Base-by-base conservation (phyloP, 139 green algal species). In the Edaphochlamys debaryana region DNA sequence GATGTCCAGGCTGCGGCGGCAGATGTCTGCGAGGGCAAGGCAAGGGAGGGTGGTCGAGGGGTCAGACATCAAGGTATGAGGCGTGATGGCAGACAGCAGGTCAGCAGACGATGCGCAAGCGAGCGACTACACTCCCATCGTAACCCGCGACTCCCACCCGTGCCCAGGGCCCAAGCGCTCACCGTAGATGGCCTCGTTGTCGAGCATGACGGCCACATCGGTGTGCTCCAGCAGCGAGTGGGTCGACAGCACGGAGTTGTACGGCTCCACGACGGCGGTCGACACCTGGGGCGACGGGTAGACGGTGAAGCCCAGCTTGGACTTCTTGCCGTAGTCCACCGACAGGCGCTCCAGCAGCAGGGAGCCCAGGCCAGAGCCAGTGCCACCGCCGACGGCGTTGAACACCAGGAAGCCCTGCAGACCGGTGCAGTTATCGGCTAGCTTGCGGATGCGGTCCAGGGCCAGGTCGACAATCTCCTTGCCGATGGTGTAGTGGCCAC, bases 281-380 rank as follows among this genome's bases (percentile, higher is more conserved):
- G 96, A 98, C 45, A 99, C 93, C 91, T 97, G 92, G 81, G 96
- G 96, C n/a, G 93, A 98, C 67, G 96, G 96, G 92, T 98, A 99
- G 20, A 99, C 92, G 48, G 96, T 98, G 95, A 99, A 99, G 89
- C 95, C 96, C 54, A 99, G 93, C 96, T 99, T 99, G 90, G 95
- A 98, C 93, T 99, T 99, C 94, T 99, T 99, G 93, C 97, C 97
- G 85, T 99, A 99, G 93, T 99, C 97, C 15, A 99, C 97, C 42
- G 93, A 98, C 87, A 98, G 94, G 87, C 96, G 94, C 95, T 99
- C 96, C 87, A 99, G 93, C 90, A 99, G 93, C 41, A 99, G 94
- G 63, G 96, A 98, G 88, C 96, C 96, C 67, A 99, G 95, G 84
- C 96, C 96, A 52, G 96, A 98, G 88, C 96, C 96, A 48, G 96